Base-by-base conservation (phyloP, 2,329 filamentous ascomycete genomes). In the Teratosphaeria pseudoeucalypti region DNA sequence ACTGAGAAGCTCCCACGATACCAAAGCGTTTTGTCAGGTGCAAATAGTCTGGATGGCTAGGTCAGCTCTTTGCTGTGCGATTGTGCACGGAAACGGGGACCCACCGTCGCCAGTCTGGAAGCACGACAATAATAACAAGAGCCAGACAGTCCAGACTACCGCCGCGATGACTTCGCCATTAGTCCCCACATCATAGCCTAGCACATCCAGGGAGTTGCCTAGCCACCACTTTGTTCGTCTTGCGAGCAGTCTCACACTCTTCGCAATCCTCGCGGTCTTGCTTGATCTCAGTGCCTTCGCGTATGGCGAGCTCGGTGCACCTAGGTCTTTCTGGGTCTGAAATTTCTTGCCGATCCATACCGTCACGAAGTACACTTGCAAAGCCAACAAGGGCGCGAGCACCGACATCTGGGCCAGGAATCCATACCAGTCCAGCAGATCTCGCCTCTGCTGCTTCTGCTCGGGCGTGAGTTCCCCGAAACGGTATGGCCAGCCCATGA, bases 21-120 rank as follows among this genome's bases (percentile, higher is more conserved):
- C 81, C 83, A 57, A 86, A 77, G 5, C 83, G 79, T 71, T 85
- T 85, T 27, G 84, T 85, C 27, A 86, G 72, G 68, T 86, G 84
- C 34, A 85, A 75, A 59, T 85, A 86, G 69, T 86, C 83, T 84
- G 64, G 5, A n/a, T 16, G 19, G 4, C 11, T 11, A 32, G 3
- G 23, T 54, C 53, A 54, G 27, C 26, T 23, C 14, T 54, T 32
- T 16, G 53, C 34, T 11, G 10, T 5, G 55, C 32, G 32, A 26
- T 14, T 9, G 6, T n/a, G 19, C 32, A 52, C 6, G 16, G 58
- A 43, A n/a, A 39, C 29, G 67, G 16, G 16, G 43, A 12, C 78
- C 62, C 73, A 84, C 82, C 82, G 67, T 82, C 75, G 10, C 79
- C 79, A 39, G 81, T 83, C 43, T 78, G 74, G 63, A 76, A 74